phyloP scores from a whole-genome alignment of 2,329 filamentous ascomycete genomes.

The Hymenoscyphus fraxineus region DNA sequence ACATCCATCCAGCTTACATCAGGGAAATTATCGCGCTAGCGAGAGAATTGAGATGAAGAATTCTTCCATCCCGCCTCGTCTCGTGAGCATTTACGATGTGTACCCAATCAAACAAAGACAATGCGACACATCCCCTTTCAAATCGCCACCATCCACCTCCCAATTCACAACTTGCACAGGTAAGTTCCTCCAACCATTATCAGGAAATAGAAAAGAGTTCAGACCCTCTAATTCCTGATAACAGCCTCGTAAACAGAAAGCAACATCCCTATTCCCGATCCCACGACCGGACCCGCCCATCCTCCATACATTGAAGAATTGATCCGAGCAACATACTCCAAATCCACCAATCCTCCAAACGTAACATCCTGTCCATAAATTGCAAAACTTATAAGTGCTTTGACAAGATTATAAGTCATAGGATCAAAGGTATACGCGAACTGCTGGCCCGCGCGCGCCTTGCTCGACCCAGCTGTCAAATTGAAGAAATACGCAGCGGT shows the following conservation, averaged over 20 bases:
- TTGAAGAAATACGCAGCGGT: conserved; percentile 87
- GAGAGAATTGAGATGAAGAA: no score
- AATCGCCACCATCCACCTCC: no score
- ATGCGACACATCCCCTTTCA: no score
- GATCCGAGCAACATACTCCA: conserved; percentile 58
- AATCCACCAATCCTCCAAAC: conserved; percentile 59
- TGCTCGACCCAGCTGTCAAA: conserved; percentile 50
- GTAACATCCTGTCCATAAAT: conserved; percentile 69
- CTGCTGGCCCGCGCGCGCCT: conserved; percentile 40
- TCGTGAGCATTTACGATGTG: no score
- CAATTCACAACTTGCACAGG: no score
- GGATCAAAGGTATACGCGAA: conserved; percentile 70
- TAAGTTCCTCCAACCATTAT: background rate
- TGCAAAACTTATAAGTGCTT: conserved; percentile 76
- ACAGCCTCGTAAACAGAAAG: conserved; percentile 75
- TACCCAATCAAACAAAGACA: no score
- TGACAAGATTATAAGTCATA: conserved; percentile 83
- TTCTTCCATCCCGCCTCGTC: no score
- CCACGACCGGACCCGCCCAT: conserved; percentile 65
- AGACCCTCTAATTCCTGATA: conserved; percentile 55
- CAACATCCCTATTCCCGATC: conserved; percentile 63
- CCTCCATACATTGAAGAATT: conserved; percentile 66
- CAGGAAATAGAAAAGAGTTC: background rate
- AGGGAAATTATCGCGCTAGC: no score
- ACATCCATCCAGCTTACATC: no score